phyloP scores from a whole-genome alignment of 1,139 yeast species.

The Yamadazyma mexicana region DNA sequence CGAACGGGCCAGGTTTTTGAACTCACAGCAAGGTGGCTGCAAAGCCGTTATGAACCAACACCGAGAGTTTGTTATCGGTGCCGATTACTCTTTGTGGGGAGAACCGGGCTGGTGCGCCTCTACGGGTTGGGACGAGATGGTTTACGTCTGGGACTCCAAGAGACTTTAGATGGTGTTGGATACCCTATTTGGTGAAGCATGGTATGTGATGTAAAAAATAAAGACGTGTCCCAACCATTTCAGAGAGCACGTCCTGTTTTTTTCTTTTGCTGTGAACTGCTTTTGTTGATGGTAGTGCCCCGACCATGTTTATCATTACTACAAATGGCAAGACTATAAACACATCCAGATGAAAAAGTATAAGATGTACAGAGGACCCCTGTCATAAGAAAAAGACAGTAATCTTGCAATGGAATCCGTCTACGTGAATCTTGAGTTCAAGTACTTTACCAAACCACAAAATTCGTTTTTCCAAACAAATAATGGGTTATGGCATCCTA shows the following conservation, averaged over 20 bases:
- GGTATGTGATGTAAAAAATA: too few relatives aligned
- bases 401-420: slow-evolving; percentile 13
- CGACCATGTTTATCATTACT: slow-evolving; percentile 6
- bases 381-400: too few relatives aligned
- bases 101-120: slow-evolving; percentile 94
- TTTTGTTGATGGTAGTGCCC: slow-evolving; percentile 1
- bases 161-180: slow-evolving; percentile 25
- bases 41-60: slow-evolving; percentile 66
- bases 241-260: too few relatives aligned
- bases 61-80: slow-evolving; percentile 89
- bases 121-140: slow-evolving; percentile 96
- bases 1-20: slow-evolving; percentile 49
- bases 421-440: slow-evolving; percentile 16
- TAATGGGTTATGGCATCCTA: slow-evolving; percentile 33
- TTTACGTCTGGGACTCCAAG: slow-evolving; percentile 82
- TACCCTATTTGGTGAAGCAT: too few relatives aligned
- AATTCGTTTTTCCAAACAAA: slow-evolving; percentile 26
- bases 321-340: slow-evolving; percentile 11
- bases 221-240: too few relatives aligned
- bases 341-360: slow-evolving; percentile 4
- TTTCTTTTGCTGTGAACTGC: too few relatives aligned
- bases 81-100: slow-evolving; percentile 97
- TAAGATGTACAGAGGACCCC: slow-evolving; percentile 1
- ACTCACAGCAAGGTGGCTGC: slow-evolving; percentile 39
- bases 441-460: slow-evolving; percentile 14